Base-by-base conservation (phyloP, 495 filamentous ascomycete species). In the Articulospora tetracladia region DNA sequence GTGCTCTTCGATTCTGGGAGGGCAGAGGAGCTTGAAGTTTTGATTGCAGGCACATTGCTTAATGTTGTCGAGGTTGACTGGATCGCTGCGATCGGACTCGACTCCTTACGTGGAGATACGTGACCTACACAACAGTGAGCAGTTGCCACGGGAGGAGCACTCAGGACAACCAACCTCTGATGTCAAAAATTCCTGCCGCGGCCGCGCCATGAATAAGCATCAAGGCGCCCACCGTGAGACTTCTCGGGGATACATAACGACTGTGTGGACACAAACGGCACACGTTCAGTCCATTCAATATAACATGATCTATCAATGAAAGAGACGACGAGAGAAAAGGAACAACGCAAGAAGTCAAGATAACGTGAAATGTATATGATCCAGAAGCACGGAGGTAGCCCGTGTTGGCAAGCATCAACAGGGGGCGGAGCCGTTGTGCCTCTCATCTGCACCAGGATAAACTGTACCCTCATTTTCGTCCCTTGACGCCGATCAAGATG, bases 161-260 rank as follows among this genome's bases (percentile, higher is more conserved):
- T 26, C 20, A 49, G 20, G 17, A 30, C 28, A n/a, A 53, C 54
- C 52, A 8, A 63, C 61, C 55, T 63, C 46, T 48, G 17, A 27
- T 49, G 20, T 58, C 55, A 28, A 32, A 24, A 46, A 55, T 1
- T 13, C 23, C 22, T 7, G n/a, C 12, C 13, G 61, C 55, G 27
- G 41, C 55, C 12, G 34, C 60, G 26, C 49, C 49, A 27, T 49
- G 28, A 2, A 60, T 23, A n/a, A 63, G 52, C 15, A 39, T 34
- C 39, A 63, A 55, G 26, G 49, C 61, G 28, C 54, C 60, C 22
- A 59, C 24, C 19, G 55, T 28, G 4, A 63, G 32, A 24, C 13
- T 20, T 11, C 23, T 55, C 26, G 50, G 36, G 46, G 27, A 55
- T 50, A 41, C 61, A 63, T 63, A 49, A 59, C 54, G 50, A 44